Evolutionary conservation across 2,329 filamentous ascomycete species (phyloP), one percentile per base, ranked within the genome.

Genomic region (Exophiala aquamarina): DNA sequence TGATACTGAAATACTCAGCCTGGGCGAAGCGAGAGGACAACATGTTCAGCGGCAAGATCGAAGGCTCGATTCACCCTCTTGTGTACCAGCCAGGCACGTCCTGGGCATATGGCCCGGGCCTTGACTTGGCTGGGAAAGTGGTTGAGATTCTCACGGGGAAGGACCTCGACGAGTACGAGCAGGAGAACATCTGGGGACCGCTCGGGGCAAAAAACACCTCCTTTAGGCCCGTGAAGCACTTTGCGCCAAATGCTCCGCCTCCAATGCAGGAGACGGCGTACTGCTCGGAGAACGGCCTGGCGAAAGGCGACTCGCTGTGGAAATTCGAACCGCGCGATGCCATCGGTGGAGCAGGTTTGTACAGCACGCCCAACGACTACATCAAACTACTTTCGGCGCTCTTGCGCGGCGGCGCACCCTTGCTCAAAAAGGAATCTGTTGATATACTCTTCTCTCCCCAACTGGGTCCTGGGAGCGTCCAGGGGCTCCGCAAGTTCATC

Each of bases 361-460:
- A 49, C 36, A 54, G 54, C 37, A 59, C 55, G 9, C 32, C 55
- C 1, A 49, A 37, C 13, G 57, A 61, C 28, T 61, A 50, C 45
- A 49, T 52, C 20, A 52, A 54, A 21, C 31, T 61, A 3, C 39
- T 61, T 3, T 28, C 47, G 11, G 44, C 49, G 3, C 51, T 61
- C 10, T 43, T 61, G 13, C 38, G 38, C 13, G 49, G 35, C 26
- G 49, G 49, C 6, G 39, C 19, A 2, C 26, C 39, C 1, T 72
- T 87, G 23, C 70, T 87, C 4, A 65, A 69, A 8, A 68, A 73
- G 9, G 66, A 72, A 14, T 84, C 81, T 0, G 76, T 87, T 0
- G 72, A 82, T 10, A 66, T 76, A 23, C 82, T 87, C 77, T 55
- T 57, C 43, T 17, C 29, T 4, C 44, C 44, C 3, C 51, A 54